Conservation (phyloP, 768 basidiomycete species). For the Trametes meyenii region DNA sequence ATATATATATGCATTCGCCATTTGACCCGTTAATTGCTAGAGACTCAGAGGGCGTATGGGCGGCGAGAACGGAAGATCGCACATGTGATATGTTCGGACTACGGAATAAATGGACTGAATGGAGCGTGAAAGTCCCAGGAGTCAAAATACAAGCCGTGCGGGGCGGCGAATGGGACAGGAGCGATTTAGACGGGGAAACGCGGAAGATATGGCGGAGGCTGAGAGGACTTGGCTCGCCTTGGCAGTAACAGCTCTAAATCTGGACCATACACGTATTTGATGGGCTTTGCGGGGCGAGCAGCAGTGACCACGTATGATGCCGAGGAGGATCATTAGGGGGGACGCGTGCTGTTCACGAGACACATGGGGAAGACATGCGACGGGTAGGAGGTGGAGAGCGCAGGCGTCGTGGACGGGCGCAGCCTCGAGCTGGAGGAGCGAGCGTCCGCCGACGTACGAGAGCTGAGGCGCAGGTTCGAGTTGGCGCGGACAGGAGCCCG, state of each 20-base stretch:
- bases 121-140: background rate
- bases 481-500: constrained; percentile 5
- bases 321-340: background rate
- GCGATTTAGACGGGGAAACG: constrained; percentile 14
- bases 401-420: background rate
- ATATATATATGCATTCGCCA: background rate
- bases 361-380: background rate
- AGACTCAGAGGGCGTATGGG: background rate
- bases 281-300: constrained; percentile 4
- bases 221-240: constrained; percentile 24
- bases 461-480: background rate
- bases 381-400: too few species aligned
- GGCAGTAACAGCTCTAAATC: constrained; percentile 24
- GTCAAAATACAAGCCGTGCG: background rate
- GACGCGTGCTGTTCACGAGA: background rate
- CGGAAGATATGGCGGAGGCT: constrained; percentile 16
- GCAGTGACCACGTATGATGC: constrained; percentile 5
- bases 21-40: background rate
- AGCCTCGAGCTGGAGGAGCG: background rate
- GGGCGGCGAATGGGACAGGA: background rate
- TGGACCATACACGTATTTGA: constrained; percentile 8
- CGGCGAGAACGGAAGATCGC: background rate
- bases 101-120: background rate
- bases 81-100: background rate
- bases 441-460: too few species aligned